phyloP scores from a whole-genome alignment of 306 rosid species.

The Prunus mume region DNA sequence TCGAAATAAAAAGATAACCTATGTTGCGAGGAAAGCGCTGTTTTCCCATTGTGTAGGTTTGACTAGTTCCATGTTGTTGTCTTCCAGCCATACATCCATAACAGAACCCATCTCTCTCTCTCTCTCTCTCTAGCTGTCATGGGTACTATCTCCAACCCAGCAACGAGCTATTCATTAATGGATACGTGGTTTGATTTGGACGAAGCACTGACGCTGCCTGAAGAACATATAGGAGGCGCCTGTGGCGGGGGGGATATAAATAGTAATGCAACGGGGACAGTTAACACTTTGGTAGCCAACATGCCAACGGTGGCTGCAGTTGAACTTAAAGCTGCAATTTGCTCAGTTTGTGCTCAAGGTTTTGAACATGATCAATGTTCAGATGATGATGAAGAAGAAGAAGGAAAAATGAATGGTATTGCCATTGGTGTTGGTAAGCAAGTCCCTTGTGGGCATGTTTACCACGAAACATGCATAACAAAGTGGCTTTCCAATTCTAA shows the following conservation, averaged over 20 bases:
- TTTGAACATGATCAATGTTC: not conserved
- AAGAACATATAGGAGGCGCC: not conserved
- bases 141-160: not conserved
- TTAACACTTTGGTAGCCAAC: not conserved
- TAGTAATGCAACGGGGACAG: not conserved
- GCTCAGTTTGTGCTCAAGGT: conserved; percentile 53
- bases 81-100: too few relatives aligned
- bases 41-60: too few relatives aligned
- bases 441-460: conserved; percentile 64
- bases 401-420: too few relatives aligned
- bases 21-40: too few relatives aligned
- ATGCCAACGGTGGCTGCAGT: not conserved
- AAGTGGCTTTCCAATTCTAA: conserved; percentile 45
- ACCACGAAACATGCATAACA: conserved; percentile 48
- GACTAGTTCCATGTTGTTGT: too few relatives aligned
- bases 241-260: not conserved
- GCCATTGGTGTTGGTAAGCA: conserved; percentile 18
- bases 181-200: conserved; percentile 23
- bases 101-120: too few relatives aligned
- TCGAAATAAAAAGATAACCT: too few relatives aligned
- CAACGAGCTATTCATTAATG: not conserved
- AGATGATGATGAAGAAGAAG: not conserved
- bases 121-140: not conserved
- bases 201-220: conserved; percentile 16
- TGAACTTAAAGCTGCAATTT: conserved; percentile 17